Conservation (phyloP, 495 filamentous ascomycete genomes). For the Aspergillus olivimuriae region DNA sequence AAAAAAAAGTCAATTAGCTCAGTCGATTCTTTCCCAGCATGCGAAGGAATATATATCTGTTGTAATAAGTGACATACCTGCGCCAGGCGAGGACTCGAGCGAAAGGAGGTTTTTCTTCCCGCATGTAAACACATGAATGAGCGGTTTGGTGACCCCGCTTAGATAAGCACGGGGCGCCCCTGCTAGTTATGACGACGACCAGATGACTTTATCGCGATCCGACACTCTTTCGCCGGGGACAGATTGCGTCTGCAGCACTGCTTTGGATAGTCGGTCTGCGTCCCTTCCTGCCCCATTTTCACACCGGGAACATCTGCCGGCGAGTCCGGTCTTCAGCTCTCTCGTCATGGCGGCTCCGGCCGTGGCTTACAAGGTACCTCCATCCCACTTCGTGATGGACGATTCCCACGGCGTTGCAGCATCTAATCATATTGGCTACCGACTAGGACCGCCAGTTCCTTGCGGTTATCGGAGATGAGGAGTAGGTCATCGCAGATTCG, state of each 20-base stretch:
- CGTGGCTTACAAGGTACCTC: constrained; percentile 36
- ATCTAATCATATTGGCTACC: background rate
- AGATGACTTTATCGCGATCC: constrained; percentile 1
- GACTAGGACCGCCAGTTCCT: constrained; percentile 84
- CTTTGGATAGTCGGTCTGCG: too few species aligned
- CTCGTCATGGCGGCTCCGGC: constrained; percentile 31
- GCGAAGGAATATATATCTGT: too few species aligned
- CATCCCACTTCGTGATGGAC: background rate
- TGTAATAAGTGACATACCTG: too few species aligned
- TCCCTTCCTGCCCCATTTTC: too few species aligned
- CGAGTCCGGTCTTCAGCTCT: background rate
- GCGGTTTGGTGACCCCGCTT: constrained; percentile 10
- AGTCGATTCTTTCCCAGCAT: too few species aligned
- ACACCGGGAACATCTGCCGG: background rate
- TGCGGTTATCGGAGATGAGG: constrained; percentile 95
- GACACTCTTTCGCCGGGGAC: too few species aligned
- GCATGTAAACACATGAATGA: constrained; percentile 9
- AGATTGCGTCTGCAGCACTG: too few species aligned
- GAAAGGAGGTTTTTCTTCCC: constrained; percentile 4
- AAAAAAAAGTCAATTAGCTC: background rate
- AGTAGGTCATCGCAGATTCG: constrained; percentile 36
- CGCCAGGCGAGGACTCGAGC: background rate
- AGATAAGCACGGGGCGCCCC: constrained; percentile 16
- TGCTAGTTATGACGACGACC: constrained; percentile 14
- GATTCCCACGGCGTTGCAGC: background rate